A percentile compares a stretch with the other conserved stretches of the same genome.
Evolutionary conservation across 257 asterid species (phyloP).

Genomic region (Fraxinus cuspidata): DNA sequence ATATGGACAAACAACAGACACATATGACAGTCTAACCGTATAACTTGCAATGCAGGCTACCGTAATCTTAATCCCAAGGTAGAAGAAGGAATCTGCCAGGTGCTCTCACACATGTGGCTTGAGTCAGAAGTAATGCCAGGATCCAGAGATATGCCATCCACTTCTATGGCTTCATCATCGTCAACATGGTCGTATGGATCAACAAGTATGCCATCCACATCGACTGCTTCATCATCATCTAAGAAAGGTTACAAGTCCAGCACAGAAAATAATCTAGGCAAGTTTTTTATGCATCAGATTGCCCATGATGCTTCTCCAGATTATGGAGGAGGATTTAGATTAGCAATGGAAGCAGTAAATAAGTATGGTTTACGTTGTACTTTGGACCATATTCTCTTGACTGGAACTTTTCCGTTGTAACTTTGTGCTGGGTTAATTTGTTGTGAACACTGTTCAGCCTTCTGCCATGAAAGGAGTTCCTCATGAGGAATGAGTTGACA

Average conservation of each 20-base stretch:
- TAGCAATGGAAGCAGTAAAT: conserved; percentile 80
- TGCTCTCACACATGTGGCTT: conserved; percentile 88
- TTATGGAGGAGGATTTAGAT: conserved; percentile 86
- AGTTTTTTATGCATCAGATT: conserved; percentile 92
- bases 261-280: conserved; percentile 73
- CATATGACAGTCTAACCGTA: neutral
- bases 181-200: conserved; percentile 45
- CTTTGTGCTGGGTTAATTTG: neutral
- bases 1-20: neutral
- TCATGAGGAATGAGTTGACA: conserved; percentile 42
- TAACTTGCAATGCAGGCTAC: conserved; percentile 47
- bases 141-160: conserved; percentile 44
- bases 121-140: conserved; percentile 78
- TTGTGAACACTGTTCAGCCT: neutral
- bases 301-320: conserved; percentile 83
- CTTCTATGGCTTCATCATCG: conserved; percentile 49
- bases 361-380: conserved; percentile 75
- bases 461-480: conserved; percentile 31
- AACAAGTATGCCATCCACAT: conserved; percentile 25
- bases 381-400: conserved; percentile 64
- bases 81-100: conserved; percentile 98
- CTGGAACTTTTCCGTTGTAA: conserved; percentile 67
- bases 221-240: conserved; percentile 31
- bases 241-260: conserved; percentile 75
- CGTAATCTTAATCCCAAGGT: conserved; percentile 73